Base-by-base conservation (phyloP, 768 basidiomycete genomes). In the Mycena alexandri region DNA sequence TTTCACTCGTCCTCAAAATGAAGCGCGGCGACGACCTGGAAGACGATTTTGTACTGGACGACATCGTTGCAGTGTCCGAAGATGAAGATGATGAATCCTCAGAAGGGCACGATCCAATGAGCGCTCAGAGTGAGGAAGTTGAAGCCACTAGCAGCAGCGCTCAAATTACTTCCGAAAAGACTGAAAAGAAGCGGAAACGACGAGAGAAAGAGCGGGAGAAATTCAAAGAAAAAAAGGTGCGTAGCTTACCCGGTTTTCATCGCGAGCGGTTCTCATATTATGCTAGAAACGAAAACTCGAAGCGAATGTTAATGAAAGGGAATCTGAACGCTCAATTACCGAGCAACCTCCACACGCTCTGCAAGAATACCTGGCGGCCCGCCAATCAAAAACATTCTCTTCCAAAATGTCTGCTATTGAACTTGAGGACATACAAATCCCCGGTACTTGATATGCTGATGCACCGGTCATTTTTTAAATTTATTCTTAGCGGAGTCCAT, bases 11-110 rank as follows among this genome's bases (percentile, higher is more conserved):
- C 53, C 46, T 67, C 34, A 71, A 61, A 67, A 80, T 79, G 76
- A 77, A 77, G 41, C 81, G 78, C 67, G 90, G 90, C 47, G 93
- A 96, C 82, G 93, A 93, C 82, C 84, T 96, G 21, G 93, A 92
- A 53, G 94, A 95, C 76, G 91, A 94, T 70, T 94, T 91, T 74
- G 81, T 91, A 56, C 85, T 85, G 36, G 90, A 95, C 68, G 90
- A 90, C 48, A 80, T 87, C 16, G 85, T 92, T 0, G 89, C 88
- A 0, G 79, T 86, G 16, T 90, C 89, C 0, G 90, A 83, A 13
- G 90, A 88, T 51, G 92, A 92, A 68, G 87, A 84, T 5, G 79
- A 75, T 53, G 29, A 29, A 29, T 71, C 63, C 36, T 78, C 75
- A 3, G 73, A 73, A 19, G 78, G 74, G 21, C 61, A 73, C 10